Base-by-base conservation (phyloP, 768 basidiomycete genomes). In the Mycena chlorophos region DNA sequence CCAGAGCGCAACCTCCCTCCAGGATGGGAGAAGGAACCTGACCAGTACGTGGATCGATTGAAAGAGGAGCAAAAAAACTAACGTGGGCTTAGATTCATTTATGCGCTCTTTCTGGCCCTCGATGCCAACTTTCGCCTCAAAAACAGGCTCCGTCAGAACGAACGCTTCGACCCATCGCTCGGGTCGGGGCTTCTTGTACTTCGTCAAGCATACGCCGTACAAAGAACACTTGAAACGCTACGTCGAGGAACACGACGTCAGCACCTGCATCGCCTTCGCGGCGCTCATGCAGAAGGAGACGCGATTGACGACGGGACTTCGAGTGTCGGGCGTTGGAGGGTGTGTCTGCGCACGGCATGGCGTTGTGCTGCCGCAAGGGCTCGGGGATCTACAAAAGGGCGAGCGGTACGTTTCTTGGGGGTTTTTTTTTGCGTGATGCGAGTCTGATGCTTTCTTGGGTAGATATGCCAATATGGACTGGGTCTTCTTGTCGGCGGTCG, bases 211-310 rank as follows among this genome's bases (percentile, higher is more conserved):
- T 2, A 26, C 39, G 17, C 6, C 37, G 13, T 65, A 65, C 31
- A 26, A 49, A 22, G 40, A 58, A 12, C 57, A 58, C 25, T 19
- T 58, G 20, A 30, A 38, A 20, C 23, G 34, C 2, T 58, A 58
- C 30, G 52, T 58, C 1, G 17, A 23, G 8, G 57, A 58, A 20
- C 46, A 54, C 19, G 57, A 58, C 26, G 57, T 55, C 22, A 42
- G 40, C n/a, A 16, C 40, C 14, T 42, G 40, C 20, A 42, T 42
- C 13, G 40, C 40, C 13, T 42, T 42, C 22, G 40, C 40, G 14
- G 40, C 40, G 13, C 40, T 42, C 20, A 42, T 42, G 20, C 40
- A 42, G 20, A 42, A 42, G 40, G 20, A 42, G 13, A 42, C 40
- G n/a, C n/a, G 40, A 8, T 14, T 16, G 8, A 42, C 40, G 40